Percentiles rank a stretch among this genome's conserved stretches.
These are phyloP conservation scores for Penicillium sp. DNA, from an alignment of 2,329 filamentous ascomycete genomes.

Conservation along the genomic window DNA sequence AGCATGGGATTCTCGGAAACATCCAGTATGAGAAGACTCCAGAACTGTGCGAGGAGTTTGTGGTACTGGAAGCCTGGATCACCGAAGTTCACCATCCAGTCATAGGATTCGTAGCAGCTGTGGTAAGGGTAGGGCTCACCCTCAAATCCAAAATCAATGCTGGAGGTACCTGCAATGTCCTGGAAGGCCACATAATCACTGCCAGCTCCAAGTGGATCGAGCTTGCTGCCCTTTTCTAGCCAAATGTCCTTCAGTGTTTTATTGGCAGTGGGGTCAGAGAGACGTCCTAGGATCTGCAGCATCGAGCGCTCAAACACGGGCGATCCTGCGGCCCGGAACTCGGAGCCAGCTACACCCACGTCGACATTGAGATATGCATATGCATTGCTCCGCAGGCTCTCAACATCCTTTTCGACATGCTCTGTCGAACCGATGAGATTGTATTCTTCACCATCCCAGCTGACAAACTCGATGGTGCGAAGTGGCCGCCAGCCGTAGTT, in stretches of 20 bases:
- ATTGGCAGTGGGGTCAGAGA: constrained; percentile 71
- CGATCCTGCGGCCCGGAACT: constrained; percentile 76
- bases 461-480: constrained; percentile 94
- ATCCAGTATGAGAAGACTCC: constrained; percentile 80
- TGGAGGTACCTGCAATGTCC: constrained; percentile 83
- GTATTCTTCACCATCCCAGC: constrained; percentile 93
- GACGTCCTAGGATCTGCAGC: constrained; percentile 69
- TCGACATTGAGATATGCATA: constrained; percentile 92
- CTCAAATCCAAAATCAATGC: constrained; percentile 78
- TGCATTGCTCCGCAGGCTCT: constrained; percentile 69
- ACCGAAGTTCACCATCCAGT: constrained; percentile 76
- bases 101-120: constrained; percentile 86
- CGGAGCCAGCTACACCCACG: constrained; percentile 70
- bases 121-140: constrained; percentile 69
- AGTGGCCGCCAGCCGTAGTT: constrained; percentile 82
- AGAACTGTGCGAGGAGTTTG: constrained; percentile 72
- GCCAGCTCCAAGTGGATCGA: constrained; percentile 70
- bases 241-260: constrained; percentile 72
- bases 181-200: constrained; percentile 91
- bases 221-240: constrained; percentile 58
- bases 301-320: constrained; percentile 76
- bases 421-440: constrained; percentile 94
- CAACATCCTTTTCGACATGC: constrained; percentile 82
- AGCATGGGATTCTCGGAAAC: constrained; percentile 77
- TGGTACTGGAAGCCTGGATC: constrained; percentile 86